Evolutionary conservation across 805 yeast genomes (phyloP).

Genomic region (Lachancea sp.): DNA sequence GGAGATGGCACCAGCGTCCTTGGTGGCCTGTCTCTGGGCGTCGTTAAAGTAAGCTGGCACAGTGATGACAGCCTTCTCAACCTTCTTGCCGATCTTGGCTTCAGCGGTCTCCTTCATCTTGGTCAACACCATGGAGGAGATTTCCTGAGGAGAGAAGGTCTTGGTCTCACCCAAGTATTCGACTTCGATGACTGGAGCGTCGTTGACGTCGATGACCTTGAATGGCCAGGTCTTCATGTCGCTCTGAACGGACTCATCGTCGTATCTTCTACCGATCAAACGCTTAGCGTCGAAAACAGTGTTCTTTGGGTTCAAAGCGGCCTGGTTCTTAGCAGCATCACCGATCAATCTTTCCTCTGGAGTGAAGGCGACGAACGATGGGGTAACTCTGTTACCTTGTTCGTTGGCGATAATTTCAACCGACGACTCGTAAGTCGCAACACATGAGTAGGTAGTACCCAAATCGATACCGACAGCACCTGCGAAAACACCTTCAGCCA

Average conservation of each 20-base stretch:
- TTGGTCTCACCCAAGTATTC: conserved; percentile 63
- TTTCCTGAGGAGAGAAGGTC: conserved; percentile 68
- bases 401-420: conserved; percentile 78
- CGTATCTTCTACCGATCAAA: conserved; percentile 75
- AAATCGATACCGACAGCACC: conserved; percentile 99
- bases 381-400: conserved; percentile 82
- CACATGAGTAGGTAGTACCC: conserved; percentile 82
- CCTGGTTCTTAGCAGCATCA: conserved; percentile 81
- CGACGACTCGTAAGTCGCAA: conserved; percentile 70
- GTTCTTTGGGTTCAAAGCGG: conserved; percentile 72
- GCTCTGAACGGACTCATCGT: conserved; percentile 70
- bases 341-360: conserved; percentile 73
- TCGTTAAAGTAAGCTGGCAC: conserved; percentile 79
- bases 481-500: conserved; percentile 98
- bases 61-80: conserved; percentile 69
- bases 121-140: conserved; percentile 70
- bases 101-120: conserved; percentile 81
- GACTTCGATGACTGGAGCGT: conserved; percentile 65
- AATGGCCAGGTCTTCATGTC: conserved; percentile 90
- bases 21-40: conserved; percentile 76
- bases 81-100: conserved; percentile 64
- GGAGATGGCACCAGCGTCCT: conserved; percentile 76
- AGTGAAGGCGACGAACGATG: conserved; percentile 76
- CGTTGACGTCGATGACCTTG: conserved; percentile 58
- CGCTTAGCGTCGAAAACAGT: conserved; percentile 80